Evolutionary conservation across 169 alveolate genomes (phyloP).

Genomic region (Plasmodium gaboni): DNA sequence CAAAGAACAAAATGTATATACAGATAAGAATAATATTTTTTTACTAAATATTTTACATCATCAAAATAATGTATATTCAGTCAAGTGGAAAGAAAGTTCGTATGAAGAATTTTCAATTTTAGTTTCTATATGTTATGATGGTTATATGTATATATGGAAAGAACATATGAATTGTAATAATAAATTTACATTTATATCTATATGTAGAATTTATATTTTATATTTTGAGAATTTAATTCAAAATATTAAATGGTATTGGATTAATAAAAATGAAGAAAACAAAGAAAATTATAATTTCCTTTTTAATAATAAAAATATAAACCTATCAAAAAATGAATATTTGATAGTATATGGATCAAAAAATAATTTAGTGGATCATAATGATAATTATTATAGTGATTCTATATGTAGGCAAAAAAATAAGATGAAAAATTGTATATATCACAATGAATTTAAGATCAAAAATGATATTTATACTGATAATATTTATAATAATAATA

Average conservation of each 20-base stretch:
- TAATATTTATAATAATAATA: no score
- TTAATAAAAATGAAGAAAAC: constrained; percentile 25
- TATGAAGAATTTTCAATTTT: constrained; percentile 29
- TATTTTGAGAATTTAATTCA: constrained; percentile 18
- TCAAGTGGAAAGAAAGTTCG: constrained; percentile 55
- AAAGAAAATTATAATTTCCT: constrained; percentile 2
- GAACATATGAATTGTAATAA: constrained; percentile 54
- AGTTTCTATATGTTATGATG: constrained; percentile 64
- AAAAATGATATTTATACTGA: no score
- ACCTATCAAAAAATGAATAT: constrained; percentile 44
- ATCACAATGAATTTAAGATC: constrained; percentile 4
- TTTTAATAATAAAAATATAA: constrained; percentile 23
- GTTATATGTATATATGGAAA: constrained; percentile 74
- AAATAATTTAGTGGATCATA: background rate
- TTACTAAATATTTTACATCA: constrained; percentile 54
- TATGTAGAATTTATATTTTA: constrained; percentile 52
- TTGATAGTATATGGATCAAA: constrained; percentile 67
- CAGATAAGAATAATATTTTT: constrained; percentile 39
- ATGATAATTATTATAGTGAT: background rate
- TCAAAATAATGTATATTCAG: constrained; percentile 50
- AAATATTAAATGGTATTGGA: constrained; percentile 71
- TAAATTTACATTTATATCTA: constrained; percentile 59
- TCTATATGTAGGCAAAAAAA: background rate
- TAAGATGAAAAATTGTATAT: constrained; percentile 19
- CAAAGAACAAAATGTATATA: constrained; percentile 27